Conservation (phyloP, 2,329 filamentous ascomycete species). For the Fusarium multiceps region DNA sequence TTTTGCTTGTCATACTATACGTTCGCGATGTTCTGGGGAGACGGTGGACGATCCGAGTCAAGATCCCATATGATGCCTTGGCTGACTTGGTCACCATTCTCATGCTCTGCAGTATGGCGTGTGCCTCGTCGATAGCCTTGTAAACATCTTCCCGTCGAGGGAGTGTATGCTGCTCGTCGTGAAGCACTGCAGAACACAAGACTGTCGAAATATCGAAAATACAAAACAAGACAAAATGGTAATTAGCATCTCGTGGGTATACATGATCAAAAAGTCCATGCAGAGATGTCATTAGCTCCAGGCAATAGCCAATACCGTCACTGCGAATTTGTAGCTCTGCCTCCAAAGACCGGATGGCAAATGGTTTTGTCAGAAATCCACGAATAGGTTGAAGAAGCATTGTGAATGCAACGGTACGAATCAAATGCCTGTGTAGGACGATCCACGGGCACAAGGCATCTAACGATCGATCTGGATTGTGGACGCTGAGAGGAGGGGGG, state of each 20-base stretch:
- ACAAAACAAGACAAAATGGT: slow-evolving; percentile 61
- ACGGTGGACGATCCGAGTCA: slow-evolving; percentile 47
- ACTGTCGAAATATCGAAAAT: slow-evolving; percentile 64
- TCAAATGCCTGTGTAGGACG: slow-evolving; percentile 57
- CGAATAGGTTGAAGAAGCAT: slow-evolving; percentile 60
- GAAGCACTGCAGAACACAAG: slow-evolving; percentile 62
- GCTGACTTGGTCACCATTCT: slow-evolving; percentile 48
- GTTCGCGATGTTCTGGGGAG: slow-evolving; percentile 44
- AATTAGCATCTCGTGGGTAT: slow-evolving; percentile 59
- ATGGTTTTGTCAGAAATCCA: slow-evolving; percentile 55
- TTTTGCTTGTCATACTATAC: slow-evolving; percentile 12
- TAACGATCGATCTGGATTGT: slow-evolving; percentile 54
- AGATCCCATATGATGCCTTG: slow-evolving; percentile 49
- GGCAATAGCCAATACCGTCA: slow-evolving; percentile 56
- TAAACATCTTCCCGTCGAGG: slow-evolving; percentile 56
- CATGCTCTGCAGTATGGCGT: slow-evolving; percentile 51
- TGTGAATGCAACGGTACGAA: slow-evolving; percentile 58
- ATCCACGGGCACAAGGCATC: slow-evolving; percentile 58
- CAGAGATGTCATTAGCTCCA: slow-evolving; percentile 56
- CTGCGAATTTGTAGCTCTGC: slow-evolving; percentile 54
- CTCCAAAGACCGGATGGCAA: slow-evolving; percentile 43
- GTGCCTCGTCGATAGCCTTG: slow-evolving; percentile 52
- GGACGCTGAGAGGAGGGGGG: slow-evolving; percentile 54
- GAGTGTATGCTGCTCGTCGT: slow-evolving; percentile 57
- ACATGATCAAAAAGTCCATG: slow-evolving; percentile 57